Percentiles rank a stretch among this genome's conserved stretches.
These are phyloP conservation scores for Seiridium unicorne DNA, from an alignment of 2,329 filamentous ascomycete genomes.

Conservation along the genomic window DNA sequence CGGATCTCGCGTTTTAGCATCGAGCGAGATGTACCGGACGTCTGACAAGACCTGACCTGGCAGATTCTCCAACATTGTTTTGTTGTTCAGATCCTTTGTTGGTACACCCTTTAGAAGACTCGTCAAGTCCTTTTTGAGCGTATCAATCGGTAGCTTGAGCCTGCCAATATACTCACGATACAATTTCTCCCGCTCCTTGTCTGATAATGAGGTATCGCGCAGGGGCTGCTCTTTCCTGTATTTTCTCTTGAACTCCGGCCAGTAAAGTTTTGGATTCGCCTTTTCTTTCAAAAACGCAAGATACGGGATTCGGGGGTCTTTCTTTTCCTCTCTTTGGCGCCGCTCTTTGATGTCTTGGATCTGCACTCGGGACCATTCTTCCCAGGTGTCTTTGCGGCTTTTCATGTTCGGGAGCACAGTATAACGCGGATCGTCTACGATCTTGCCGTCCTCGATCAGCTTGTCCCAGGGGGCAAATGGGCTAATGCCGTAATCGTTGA, in stretches of 20 bases:
- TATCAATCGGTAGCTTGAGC: constrained; percentile 63
- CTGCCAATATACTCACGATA: constrained; percentile 74
- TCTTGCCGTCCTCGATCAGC: constrained; percentile 74
- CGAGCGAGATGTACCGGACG: constrained; percentile 67
- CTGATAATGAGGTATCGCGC: constrained; percentile 68
- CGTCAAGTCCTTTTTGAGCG: constrained; percentile 68
- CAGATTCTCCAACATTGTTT: constrained; percentile 54
- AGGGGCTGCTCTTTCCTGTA: constrained; percentile 79
- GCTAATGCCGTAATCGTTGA: constrained; percentile 78
- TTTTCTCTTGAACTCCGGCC: constrained; percentile 94
- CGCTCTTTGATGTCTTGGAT: constrained; percentile 72
- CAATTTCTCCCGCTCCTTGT: constrained; percentile 76
- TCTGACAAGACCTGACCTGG: constrained; percentile 64
- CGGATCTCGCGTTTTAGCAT: constrained; percentile 58
- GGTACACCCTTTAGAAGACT: constrained; percentile 63
- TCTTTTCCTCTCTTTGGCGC: constrained; percentile 73
- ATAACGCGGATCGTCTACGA: constrained; percentile 86
- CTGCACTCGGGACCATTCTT: constrained; percentile 76
- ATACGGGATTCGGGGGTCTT: constrained; percentile 81
- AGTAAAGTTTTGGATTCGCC: constrained; percentile 90
- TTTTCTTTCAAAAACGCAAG: constrained; percentile 76
- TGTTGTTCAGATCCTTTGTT: constrained; percentile 55
- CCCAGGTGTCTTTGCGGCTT: constrained; percentile 77
- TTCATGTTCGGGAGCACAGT: constrained; percentile 80
- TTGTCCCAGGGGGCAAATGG: constrained; percentile 93